These are phyloP conservation scores for Sclerotinia nivalis DNA, from an alignment of 2,329 filamentous ascomycete genomes.

Conservation along the genomic window DNA sequence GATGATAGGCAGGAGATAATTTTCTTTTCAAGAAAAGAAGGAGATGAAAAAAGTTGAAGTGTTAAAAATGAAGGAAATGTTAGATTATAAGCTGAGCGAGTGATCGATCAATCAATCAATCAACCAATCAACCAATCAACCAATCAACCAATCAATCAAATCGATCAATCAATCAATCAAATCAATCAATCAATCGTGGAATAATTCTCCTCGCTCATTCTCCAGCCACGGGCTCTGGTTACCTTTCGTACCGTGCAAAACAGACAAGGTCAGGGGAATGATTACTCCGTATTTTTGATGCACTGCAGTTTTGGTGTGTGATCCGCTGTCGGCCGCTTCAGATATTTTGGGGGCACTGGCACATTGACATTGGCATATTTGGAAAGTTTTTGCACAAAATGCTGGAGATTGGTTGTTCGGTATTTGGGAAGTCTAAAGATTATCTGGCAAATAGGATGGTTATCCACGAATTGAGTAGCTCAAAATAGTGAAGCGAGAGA, in stretches of 20 bases:
- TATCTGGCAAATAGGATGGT: constrained; percentile 35
- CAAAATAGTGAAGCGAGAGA: constrained; percentile 29
- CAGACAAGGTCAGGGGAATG: constrained; percentile 29
- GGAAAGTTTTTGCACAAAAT: too few species aligned
- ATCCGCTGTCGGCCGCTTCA: constrained; percentile 23
- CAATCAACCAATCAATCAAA: too few species aligned
- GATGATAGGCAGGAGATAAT: not conserved
- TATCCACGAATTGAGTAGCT: constrained; percentile 30
- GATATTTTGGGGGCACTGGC: constrained; percentile 24
- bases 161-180: constrained; percentile 21
- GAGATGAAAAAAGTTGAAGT: constrained; percentile 19
- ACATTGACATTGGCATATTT: too few species aligned
- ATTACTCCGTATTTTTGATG: constrained; percentile 8
- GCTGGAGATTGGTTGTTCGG: too few species aligned
- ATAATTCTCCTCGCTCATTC: not conserved
- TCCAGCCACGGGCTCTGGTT: constrained; percentile 25
- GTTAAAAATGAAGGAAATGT: constrained; percentile 28
- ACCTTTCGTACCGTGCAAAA: not conserved
- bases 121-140: constrained; percentile 34
- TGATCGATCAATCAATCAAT: constrained; percentile 16
- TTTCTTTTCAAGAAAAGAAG: not conserved
- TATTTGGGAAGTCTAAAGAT: not conserved
- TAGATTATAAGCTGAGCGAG: constrained; percentile 34
- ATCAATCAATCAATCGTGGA: too few species aligned
- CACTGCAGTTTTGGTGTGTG: constrained; percentile 20